A percentile compares a stretch with the other conserved stretches of the same genome.
phyloP scores from a whole-genome alignment of 768 basidiomycete genomes.

The Dacryopinax primogenitus region DNA sequence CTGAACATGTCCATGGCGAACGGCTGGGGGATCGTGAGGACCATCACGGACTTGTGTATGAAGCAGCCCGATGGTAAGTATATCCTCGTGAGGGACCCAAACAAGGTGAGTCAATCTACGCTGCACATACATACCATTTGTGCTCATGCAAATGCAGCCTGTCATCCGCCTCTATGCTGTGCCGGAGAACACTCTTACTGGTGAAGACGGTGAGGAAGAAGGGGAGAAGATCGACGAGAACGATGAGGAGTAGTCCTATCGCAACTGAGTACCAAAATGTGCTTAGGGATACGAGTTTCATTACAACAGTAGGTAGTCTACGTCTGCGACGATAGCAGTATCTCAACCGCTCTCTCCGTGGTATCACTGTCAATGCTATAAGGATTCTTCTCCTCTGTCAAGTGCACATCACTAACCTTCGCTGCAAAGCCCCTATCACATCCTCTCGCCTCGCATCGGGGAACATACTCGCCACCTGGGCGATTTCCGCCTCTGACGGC shows the following conservation, averaged over 20 bases:
- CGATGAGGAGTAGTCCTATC: slow-evolving; percentile 24
- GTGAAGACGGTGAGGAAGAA: slow-evolving; percentile 49
- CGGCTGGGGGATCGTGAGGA: slow-evolving; percentile 97
- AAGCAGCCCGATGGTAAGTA: slow-evolving; percentile 98
- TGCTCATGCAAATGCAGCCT: slow-evolving; percentile 42
- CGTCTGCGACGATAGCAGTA: slow-evolving; percentile 6
- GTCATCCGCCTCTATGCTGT: slow-evolving; percentile 89
- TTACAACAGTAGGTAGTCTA: neutral
- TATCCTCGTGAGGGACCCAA: slow-evolving; percentile 92
- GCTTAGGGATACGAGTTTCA: neutral
- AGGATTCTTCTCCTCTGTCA: slow-evolving; percentile 13
- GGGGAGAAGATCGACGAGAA: slow-evolving; percentile 27
- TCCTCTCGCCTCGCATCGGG: slow-evolving; percentile 62
- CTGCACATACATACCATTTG: neutral
- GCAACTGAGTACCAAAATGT: slow-evolving; percentile 11
- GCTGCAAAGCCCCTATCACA: slow-evolving; percentile 62
- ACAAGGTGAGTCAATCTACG: slow-evolving; percentile 53
- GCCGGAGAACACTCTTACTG: slow-evolving; percentile 75
- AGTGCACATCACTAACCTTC: slow-evolving; percentile 45
- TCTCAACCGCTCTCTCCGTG: slow-evolving; percentile 2
- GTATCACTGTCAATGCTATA: slow-evolving; percentile 10
- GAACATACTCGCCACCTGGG: slow-evolving; percentile 67
- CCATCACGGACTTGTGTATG: slow-evolving; percentile 85
- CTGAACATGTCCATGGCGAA: slow-evolving; percentile 90
- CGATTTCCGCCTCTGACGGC: slow-evolving; percentile 64